These are phyloP conservation scores for Colletotrichum brevisporum DNA, from an alignment of 2,329 filamentous ascomycete species.

Conservation along the genomic window DNA sequence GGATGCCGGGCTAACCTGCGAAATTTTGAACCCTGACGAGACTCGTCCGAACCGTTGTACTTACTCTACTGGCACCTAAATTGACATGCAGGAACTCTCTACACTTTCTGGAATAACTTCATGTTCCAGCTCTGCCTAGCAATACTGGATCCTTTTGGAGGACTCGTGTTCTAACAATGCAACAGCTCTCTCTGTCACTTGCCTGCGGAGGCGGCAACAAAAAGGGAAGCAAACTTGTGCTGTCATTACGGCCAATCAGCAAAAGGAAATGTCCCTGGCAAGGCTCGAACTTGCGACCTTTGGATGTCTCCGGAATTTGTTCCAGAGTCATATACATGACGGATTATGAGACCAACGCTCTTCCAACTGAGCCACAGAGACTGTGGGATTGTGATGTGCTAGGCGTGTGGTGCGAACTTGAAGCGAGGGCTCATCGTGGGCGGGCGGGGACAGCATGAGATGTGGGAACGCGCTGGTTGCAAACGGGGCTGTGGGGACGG, in stretches of 20 bases:
- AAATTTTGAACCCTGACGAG: neutral
- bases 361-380: constrained; percentile 24
- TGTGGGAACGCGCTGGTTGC: neutral
- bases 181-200: neutral
- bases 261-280: constrained; percentile 12
- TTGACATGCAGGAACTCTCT: no score
- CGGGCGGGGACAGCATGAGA: neutral
- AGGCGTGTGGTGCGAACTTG: neutral
- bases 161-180: no score
- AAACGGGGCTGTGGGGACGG: constrained; percentile 6
- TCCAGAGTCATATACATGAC: constrained; percentile 20
- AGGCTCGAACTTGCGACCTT: constrained; percentile 26
- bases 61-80: no score
- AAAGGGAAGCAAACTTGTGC: neutral
- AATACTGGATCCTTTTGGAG: no score
- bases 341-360: constrained; percentile 23
- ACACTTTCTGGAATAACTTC: no score
- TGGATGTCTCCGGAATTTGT: constrained; percentile 10
- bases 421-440: constrained; percentile 5
- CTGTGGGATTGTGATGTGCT: neutral
- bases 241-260: neutral
- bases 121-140: no score
- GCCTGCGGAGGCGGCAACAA: neutral
- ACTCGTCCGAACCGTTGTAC: neutral
- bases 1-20: neutral